Percentiles rank a stretch among this genome's conserved stretches.
Evolutionary conservation across 2,329 filamentous ascomycete genomes (phyloP).

Genomic region (Fusarium hostae): DNA sequence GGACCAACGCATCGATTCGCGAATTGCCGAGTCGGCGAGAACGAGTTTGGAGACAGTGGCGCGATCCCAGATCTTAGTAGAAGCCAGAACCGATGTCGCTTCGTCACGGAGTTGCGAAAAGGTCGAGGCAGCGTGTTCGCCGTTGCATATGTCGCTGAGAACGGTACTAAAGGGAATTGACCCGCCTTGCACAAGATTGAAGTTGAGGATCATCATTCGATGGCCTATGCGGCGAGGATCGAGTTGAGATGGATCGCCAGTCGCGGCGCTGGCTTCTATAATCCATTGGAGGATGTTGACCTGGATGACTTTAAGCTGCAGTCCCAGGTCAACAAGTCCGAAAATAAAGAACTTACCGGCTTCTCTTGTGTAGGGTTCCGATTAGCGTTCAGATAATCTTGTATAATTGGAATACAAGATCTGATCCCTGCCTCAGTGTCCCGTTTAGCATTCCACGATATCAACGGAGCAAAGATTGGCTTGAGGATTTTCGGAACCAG

Average conservation of each 20-base stretch:
- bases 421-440: not conserved
- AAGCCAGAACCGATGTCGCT: not conserved
- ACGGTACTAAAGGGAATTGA: not conserved
- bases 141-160: not conserved
- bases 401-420: not conserved
- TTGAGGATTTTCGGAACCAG: not conserved
- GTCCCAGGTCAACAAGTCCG: too few species aligned
- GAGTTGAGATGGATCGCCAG: not conserved
- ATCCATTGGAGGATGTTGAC: not conserved
- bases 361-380: not conserved
- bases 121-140: not conserved
- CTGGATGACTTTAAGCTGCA: not conserved
- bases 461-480: not conserved
- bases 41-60: not conserved
- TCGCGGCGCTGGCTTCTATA: not conserved
- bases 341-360: not conserved
- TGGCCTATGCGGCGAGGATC: not conserved
- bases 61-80: not conserved
- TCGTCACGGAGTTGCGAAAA: not conserved
- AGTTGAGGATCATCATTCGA: not conserved
- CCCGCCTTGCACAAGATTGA: not conserved
- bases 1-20: conserved; percentile 1
- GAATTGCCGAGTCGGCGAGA: not conserved
- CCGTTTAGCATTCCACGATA: not conserved
- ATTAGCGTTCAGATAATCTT: not conserved